phyloP scores from a whole-genome alignment of 768 basidiomycete genomes.

The Lanmaoa rubissima region DNA sequence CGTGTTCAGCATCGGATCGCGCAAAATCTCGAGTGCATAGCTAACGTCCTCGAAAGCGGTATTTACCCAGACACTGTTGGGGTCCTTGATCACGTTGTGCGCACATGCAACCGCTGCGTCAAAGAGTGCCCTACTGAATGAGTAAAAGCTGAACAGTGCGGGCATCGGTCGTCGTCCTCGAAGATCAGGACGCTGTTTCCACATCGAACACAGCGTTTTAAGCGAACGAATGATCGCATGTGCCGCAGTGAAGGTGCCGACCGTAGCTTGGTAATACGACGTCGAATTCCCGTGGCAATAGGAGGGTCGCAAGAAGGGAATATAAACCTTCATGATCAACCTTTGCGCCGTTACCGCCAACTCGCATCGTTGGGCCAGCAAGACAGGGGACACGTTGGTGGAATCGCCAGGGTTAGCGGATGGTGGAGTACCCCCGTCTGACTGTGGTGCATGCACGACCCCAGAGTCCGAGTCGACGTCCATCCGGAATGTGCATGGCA shows the following conservation, averaged over 20 bases:
- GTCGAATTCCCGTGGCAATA: slow-evolving; percentile 22
- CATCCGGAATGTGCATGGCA: slow-evolving; percentile 51
- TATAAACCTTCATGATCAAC: slow-evolving; percentile 60
- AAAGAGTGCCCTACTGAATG: slow-evolving; percentile 59
- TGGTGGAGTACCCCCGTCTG: slow-evolving; percentile 4
- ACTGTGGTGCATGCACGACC: slow-evolving; percentile 8
- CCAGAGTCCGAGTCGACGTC: slow-evolving; percentile 35
- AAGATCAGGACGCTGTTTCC: slow-evolving; percentile 36
- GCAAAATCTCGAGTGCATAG: slow-evolving; percentile 45
- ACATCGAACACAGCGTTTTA: slow-evolving; percentile 40
- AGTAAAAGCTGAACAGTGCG: slow-evolving; percentile 55
- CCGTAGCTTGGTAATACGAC: slow-evolving; percentile 50
- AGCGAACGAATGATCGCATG: slow-evolving; percentile 59
- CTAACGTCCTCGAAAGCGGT: slow-evolving; percentile 47
- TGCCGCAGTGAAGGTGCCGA: slow-evolving; percentile 62
- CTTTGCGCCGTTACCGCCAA: slow-evolving; percentile 58
- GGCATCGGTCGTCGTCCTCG: slow-evolving; percentile 36
- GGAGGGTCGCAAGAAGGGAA: slow-evolving; percentile 58
- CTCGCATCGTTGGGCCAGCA: slow-evolving; percentile 55
- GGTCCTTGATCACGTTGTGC: slow-evolving; percentile 56
- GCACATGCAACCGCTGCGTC: slow-evolving; percentile 67
- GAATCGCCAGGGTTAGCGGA: slow-evolving; percentile 17
- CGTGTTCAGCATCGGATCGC: slow-evolving; percentile 33
- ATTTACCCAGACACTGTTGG: slow-evolving; percentile 43
- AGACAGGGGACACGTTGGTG: slow-evolving; percentile 31